Evolutionary conservation across 2,329 filamentous ascomycete species (phyloP), one percentile per base, ranked within the genome.

Genomic region (Grosmannia clavigera): DNA sequence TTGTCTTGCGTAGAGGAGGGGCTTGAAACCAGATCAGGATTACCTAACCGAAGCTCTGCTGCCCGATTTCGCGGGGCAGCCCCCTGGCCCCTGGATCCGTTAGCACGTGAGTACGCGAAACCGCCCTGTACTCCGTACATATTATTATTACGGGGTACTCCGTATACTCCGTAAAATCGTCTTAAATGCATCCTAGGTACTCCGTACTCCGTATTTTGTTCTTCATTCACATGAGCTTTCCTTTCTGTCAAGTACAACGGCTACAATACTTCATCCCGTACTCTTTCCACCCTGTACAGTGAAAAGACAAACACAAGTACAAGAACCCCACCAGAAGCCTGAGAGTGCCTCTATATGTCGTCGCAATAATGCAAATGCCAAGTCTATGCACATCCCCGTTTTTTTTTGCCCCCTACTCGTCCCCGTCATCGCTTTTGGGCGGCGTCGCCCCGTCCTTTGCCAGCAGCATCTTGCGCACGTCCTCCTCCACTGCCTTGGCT

Each of bases 401-500:
- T 22, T 22, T 22, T 22, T 22, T 22, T 22, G 12, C 3, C 12
- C 9, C 10, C 50, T 27, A 29, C 27, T 27, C 50, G 50, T 52
- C 50, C 22, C 50, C 50, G 10, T 48, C 35, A 43, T 60, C 58
- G 40, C 63, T 59, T 56, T 61, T 55, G 1, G 62, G 62, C 46
- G 62, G 60, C 54, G 60, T 62, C 25, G 40, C n/a, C 10, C 14
- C 53, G 11, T 51, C 55, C 59, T 63, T 52, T 3, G 55, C 62
- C 58, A 63, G 31, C 68, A 76, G 70, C 74, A 77, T 75, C 68
- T 71, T 70, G 60, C 73, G 72, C 51, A 77, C 75, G 62, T 76
- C 73, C n/a, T 69, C 69, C 67, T 77, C 75, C 33, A 77, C 64
- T 46, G 74, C 76, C 64, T 63, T 63, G 61, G 61, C 63, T 22